Conservation (phyloP, 2,329 filamentous ascomycete species). For the Fusarium sulawesiense region DNA sequence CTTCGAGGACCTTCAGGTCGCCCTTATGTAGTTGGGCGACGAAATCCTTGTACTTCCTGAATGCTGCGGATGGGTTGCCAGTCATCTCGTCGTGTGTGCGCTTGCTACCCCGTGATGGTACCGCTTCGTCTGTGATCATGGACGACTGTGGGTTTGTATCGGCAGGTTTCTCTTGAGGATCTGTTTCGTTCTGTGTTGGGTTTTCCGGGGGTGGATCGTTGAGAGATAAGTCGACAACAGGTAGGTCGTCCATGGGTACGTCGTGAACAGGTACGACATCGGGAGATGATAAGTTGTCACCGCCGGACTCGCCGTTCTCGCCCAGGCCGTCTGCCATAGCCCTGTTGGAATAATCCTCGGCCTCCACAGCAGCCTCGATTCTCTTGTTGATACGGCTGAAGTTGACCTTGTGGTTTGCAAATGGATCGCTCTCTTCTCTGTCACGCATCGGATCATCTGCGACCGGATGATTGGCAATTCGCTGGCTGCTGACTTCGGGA, state of each 20-base stretch:
- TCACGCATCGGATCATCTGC: too few species aligned
- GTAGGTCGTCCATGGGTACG: background rate
- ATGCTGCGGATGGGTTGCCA: background rate
- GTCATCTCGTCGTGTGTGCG: background rate
- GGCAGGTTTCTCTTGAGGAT: background rate
- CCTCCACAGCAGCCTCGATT: background rate
- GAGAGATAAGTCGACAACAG: background rate
- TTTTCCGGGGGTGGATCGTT: background rate
- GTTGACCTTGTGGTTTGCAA: background rate
- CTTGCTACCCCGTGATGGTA: background rate
- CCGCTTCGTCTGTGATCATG: accelerated
- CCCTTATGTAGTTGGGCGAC: background rate
- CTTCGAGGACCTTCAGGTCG: background rate
- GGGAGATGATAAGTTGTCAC: background rate
- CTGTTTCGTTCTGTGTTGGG: background rate
- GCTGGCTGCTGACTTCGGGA: background rate
- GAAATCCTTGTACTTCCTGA: background rate
- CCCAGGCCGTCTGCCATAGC: background rate
- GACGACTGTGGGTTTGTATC: background rate
- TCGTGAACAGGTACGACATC: background rate
- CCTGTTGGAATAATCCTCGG: background rate
- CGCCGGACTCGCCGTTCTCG: background rate
- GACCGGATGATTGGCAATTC: background rate
- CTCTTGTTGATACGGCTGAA: background rate
- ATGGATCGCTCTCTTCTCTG: background rate